Percentiles rank a stretch among this genome's conserved stretches.
Conservation (phyloP, 2,329 filamentous ascomycete genomes). For the Calycina herbarum region DNA sequence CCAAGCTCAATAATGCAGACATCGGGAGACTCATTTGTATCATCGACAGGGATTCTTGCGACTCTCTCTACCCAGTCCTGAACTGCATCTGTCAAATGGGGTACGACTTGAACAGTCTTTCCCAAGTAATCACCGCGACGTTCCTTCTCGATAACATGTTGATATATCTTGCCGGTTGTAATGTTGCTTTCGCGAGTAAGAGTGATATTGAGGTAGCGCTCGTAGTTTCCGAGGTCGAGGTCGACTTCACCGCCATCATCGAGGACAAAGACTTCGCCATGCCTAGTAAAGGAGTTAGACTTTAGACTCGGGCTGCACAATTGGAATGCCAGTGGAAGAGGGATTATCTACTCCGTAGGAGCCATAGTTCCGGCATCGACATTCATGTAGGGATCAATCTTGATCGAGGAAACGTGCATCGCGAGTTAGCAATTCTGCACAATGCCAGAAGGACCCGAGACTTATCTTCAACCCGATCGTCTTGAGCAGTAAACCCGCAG, state of each 20-base stretch:
- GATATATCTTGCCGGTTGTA: slow-evolving; percentile 95
- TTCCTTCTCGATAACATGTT: slow-evolving; percentile 77
- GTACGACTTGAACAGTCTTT: slow-evolving; percentile 86
- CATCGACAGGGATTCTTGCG: slow-evolving; percentile 81
- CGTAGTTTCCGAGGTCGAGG: slow-evolving; percentile 75
- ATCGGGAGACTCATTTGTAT: slow-evolving; percentile 78
- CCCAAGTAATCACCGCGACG: slow-evolving; percentile 70
- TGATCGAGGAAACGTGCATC: slow-evolving; percentile 61
- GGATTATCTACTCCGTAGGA: slow-evolving; percentile 55
- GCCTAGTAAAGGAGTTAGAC: slow-evolving; percentile 47
- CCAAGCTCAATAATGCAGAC: slow-evolving; percentile 82
- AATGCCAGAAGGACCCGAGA: slow-evolving; percentile 30
- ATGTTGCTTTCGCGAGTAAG: slow-evolving; percentile 90
- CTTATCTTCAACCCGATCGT: slow-evolving; percentile 76
- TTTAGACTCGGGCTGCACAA: slow-evolving; percentile 30
- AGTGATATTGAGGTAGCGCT: slow-evolving; percentile 78
- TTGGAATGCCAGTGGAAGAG: slow-evolving; percentile 33
- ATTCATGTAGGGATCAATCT: slow-evolving; percentile 74
- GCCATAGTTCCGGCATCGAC: slow-evolving; percentile 68
- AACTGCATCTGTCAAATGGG: slow-evolving; percentile 88
- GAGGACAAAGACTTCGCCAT: slow-evolving; percentile 88
- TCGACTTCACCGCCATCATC: slow-evolving; percentile 79
- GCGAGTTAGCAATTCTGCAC: slow-evolving; percentile 35
- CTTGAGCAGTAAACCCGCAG: slow-evolving; percentile 75
- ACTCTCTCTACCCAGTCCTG: slow-evolving; percentile 92